Conservation (phyloP, 1,139 yeast species). For the Suhomyces bribrorum region DNA sequence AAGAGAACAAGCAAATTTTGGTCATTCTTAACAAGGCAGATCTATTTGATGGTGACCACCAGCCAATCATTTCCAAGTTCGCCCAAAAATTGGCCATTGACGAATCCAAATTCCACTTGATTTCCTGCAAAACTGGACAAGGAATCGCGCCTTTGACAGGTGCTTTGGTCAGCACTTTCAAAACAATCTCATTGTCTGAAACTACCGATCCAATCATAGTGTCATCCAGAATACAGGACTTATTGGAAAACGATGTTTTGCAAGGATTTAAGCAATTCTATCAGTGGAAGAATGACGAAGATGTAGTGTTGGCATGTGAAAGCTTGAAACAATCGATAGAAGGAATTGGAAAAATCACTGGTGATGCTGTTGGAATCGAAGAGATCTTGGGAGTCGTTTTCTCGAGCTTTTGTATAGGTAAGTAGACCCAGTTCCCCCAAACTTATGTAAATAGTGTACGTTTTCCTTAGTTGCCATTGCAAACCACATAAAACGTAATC, state of each 20-base stretch:
- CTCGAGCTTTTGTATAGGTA: conserved; percentile 91
- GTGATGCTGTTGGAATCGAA: conserved; percentile 84
- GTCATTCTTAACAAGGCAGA: conserved; percentile 67
- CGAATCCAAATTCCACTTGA: conserved; percentile 36
- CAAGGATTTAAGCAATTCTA: conserved; percentile 67
- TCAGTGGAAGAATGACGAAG: conserved; percentile 53
- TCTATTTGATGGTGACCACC: conserved; percentile 10
- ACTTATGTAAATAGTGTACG: neutral
- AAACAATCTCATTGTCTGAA: conserved; percentile 49
- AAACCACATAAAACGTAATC: conserved; percentile 33
- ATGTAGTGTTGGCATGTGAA: conserved; percentile 81
- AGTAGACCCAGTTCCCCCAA: conserved; percentile 52
- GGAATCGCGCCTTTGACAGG: conserved; percentile 56
- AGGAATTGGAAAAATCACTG: conserved; percentile 91
- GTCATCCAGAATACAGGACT: conserved; percentile 74
- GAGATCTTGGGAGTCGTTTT: conserved; percentile 91
- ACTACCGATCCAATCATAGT: conserved; percentile 63
- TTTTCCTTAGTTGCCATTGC: conserved; percentile 14
- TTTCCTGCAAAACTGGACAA: conserved; percentile 61
- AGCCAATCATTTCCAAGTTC: conserved; percentile 21
- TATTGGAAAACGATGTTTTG: conserved; percentile 70
- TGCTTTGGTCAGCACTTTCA: conserved; percentile 45
- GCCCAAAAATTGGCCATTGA: conserved; percentile 26
- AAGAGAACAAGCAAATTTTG: conserved; percentile 30
- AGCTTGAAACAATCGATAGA: conserved; percentile 72